Evolutionary conservation across 2,329 filamentous ascomycete genomes (phyloP), one percentile per base, ranked within the genome.

Genomic region (Colletotrichum sidae): DNA sequence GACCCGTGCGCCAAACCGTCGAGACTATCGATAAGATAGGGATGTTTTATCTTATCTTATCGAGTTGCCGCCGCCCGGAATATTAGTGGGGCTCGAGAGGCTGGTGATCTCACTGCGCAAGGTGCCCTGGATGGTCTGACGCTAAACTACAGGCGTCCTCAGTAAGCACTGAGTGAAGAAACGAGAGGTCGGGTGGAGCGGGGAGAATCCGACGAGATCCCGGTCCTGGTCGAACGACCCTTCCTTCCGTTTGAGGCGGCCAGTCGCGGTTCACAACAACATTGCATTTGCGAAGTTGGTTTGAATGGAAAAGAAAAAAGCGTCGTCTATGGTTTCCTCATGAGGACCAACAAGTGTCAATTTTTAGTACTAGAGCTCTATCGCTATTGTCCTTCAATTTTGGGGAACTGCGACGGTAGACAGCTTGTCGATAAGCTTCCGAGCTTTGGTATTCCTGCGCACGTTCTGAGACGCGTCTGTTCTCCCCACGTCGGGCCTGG

Each of bases 181-280:
- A 25, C 25, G 25, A 44, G 55, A 44, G 33, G 44, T 25, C 13
- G n/a, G 25, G 25, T 25, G 25, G 25, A 25, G 25, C 25, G 45
- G 15, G 15, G 10, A 39, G n/a, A 37, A 17, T 9, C 35, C 17
- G 35, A 25, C 50, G 37, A 25, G 15, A 39, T 17, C 34, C 34
- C 13, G 33, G 49, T 52, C 37, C 47, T 41, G 15, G 6, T 42
- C n/a, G 35, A 39, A 41, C 13, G 25, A 25, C 25, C 25, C 25
- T 25, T 25, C 38, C 38, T 8, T 49, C 38, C 55, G 25, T 57
- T 45, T 25, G 25, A 25, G 25, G 25, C 46, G 55, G 64, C n/a
- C 35, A 49, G 65, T 61, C 65, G 62, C 65, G 61, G 46, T 67
- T 61, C 61, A 67, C 62, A 66, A 67, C 62, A 67, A 57, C 65